phyloP scores from a whole-genome alignment of 2,329 filamentous ascomycete genomes.

The Rasamsonia emersonii region DNA sequence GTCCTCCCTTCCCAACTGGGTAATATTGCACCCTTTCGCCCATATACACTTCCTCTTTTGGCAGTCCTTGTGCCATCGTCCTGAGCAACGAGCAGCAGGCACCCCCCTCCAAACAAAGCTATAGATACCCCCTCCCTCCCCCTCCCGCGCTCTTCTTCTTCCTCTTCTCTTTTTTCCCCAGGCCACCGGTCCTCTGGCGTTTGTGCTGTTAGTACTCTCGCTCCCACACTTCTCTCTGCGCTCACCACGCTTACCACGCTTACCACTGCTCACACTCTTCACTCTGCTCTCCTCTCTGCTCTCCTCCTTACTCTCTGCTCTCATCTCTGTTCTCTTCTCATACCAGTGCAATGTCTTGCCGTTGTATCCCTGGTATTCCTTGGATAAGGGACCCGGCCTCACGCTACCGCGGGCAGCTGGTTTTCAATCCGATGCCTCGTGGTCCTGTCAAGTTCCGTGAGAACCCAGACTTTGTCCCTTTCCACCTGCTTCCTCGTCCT shows the following conservation, averaged over 20 bases:
- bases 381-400: constrained; percentile 3
- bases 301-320: constrained; percentile 3
- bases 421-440: constrained; percentile 7
- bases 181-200: constrained; percentile 3
- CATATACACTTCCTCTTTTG: too few species aligned
- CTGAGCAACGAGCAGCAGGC: too few species aligned
- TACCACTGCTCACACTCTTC: not conserved
- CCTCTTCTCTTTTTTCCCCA: constrained; percentile 7
- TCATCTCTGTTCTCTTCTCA: constrained; percentile 7
- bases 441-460: constrained; percentile 6
- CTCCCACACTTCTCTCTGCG: not conserved
- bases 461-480: constrained; percentile 6
- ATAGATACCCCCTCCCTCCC: constrained; percentile 3
- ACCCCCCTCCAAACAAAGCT: too few species aligned
- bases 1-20: too few species aligned
- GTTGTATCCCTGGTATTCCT: constrained; percentile 12
- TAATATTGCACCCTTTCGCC: too few species aligned
- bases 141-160: constrained; percentile 6
- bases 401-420: constrained; percentile 5
- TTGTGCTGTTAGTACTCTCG: constrained; percentile 1
- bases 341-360: constrained; percentile 13
- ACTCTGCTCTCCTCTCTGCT: constrained; percentile 2
- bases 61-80: too few species aligned
- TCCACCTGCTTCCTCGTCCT: constrained; percentile 6
- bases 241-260: not conserved